These are phyloP conservation scores for Phoma herbarum DNA, from an alignment of 2,329 filamentous ascomycete species.

Conservation along the genomic window DNA sequence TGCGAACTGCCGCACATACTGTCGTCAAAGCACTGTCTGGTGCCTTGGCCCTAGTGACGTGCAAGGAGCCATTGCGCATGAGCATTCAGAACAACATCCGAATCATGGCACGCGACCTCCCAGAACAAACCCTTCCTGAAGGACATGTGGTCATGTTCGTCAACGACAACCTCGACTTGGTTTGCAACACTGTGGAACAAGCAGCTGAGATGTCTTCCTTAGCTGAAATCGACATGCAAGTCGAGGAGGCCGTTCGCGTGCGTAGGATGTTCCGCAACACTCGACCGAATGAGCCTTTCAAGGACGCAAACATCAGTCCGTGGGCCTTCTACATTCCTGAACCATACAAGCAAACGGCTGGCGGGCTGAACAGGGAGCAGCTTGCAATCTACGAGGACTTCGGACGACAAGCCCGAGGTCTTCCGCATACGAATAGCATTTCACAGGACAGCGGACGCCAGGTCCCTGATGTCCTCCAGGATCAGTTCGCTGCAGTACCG, in stretches of 20 bases:
- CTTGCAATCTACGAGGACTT: slow-evolving; percentile 98
- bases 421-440: slow-evolving; percentile 63
- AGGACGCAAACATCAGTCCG: slow-evolving; percentile 80
- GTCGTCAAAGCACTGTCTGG: slow-evolving; percentile 96
- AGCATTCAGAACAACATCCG: slow-evolving; percentile 98
- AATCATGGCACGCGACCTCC: slow-evolving; percentile 73
- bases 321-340: slow-evolving; percentile 96
- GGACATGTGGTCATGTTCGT: slow-evolving; percentile 98
- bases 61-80: slow-evolving; percentile 93
- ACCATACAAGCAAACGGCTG: slow-evolving; percentile 85
- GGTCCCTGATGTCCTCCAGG: slow-evolving; percentile 69
- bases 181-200: slow-evolving; percentile 93
- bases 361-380: slow-evolving; percentile 88
- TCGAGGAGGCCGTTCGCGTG: slow-evolving; percentile 80
- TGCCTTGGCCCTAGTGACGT: slow-evolving; percentile 94
- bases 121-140: slow-evolving; percentile 81
- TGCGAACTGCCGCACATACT: slow-evolving; percentile 85
- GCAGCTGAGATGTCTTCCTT: slow-evolving; percentile 93
- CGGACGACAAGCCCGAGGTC: slow-evolving; percentile 80
- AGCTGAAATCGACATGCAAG: slow-evolving; percentile 93
- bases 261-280: slow-evolving; percentile 78
- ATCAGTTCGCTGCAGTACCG: slow-evolving; percentile 66
- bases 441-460: slow-evolving; percentile 68
- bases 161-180: slow-evolving; percentile 94
- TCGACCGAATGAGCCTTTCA: slow-evolving; percentile 83